Percentiles rank a stretch among this genome's conserved stretches.
Evolutionary conservation across 2,329 filamentous ascomycete species (phyloP).

Genomic region (Verticillium zaregamsianum): DNA sequence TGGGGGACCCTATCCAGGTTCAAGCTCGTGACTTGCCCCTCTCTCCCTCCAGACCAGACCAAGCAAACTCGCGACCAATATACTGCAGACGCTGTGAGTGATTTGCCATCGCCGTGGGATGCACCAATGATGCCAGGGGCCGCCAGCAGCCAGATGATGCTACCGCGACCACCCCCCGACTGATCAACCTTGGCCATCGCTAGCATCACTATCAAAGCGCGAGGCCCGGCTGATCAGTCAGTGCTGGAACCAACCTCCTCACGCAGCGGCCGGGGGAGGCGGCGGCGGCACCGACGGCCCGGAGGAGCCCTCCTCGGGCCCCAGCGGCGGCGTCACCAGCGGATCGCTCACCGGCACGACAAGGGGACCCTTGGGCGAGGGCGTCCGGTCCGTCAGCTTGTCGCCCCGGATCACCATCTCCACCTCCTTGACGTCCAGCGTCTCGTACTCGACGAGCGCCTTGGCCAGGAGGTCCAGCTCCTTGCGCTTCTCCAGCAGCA

Average conservation of each 20-base stretch:
- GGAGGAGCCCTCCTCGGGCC: constrained; percentile 4
- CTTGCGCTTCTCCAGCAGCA: constrained; percentile 71
- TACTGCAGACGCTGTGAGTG: no score
- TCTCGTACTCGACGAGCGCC: constrained; percentile 92
- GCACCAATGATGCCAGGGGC: no score
- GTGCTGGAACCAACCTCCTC: background rate
- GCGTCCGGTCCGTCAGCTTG: constrained; percentile 66
- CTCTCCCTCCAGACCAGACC: no score
- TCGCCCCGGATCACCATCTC: constrained; percentile 86
- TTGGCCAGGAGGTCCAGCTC: constrained; percentile 86
- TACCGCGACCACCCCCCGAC: no score
- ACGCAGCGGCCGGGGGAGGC: constrained; percentile 8
- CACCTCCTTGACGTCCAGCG: constrained; percentile 82
- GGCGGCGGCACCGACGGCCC: constrained; percentile 6
- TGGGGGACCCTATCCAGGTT: no score
- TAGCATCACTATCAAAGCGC: no score
- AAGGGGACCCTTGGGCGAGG: constrained; percentile 52
- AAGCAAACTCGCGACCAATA: no score
- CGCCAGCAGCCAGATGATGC: no score
- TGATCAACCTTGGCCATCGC: no score
- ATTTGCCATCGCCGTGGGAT: no score
- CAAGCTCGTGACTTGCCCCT: no score
- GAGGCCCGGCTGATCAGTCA: no score
- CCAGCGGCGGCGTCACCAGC: constrained; percentile 2
- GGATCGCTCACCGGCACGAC: constrained; percentile 22